phyloP scores from a whole-genome alignment of 2,329 filamentous ascomycete species.

The Neopestalotiopsis rosae region DNA sequence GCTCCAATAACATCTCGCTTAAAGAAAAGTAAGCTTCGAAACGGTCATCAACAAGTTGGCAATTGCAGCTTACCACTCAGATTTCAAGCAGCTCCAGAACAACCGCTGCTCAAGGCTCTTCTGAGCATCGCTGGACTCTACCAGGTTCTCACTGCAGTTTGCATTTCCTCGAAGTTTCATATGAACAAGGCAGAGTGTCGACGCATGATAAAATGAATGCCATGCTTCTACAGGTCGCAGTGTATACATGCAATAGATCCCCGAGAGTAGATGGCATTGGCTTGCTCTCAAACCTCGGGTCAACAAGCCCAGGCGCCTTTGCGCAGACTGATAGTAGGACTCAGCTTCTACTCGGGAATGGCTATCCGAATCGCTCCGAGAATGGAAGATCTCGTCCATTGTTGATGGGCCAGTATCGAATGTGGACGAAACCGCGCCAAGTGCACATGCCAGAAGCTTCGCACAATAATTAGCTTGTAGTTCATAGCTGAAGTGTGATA shows the following conservation, averaged over 20 bases:
- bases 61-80: neutral
- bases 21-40: neutral
- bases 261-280: neutral
- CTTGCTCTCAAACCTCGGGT: neutral
- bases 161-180: neutral
- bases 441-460: neutral
- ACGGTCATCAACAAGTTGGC: neutral
- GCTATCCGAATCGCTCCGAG: neutral
- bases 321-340: neutral
- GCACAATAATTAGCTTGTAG: neutral
- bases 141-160: neutral
- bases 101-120: neutral
- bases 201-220: neutral
- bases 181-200: neutral
- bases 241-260: conserved; percentile 5
- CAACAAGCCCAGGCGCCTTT: neutral
- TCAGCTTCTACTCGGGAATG: neutral
- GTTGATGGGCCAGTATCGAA: neutral
- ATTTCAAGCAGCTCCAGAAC: conserved; percentile 3
- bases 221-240: conserved; percentile 3
- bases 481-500: no score
- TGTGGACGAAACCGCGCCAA: neutral
- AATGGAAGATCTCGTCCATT: neutral
- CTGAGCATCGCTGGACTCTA: neutral
- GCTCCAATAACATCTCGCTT: neutral